phyloP scores from a whole-genome alignment of 2,329 filamentous ascomycete species.

The Sclerotinia nivalis region DNA sequence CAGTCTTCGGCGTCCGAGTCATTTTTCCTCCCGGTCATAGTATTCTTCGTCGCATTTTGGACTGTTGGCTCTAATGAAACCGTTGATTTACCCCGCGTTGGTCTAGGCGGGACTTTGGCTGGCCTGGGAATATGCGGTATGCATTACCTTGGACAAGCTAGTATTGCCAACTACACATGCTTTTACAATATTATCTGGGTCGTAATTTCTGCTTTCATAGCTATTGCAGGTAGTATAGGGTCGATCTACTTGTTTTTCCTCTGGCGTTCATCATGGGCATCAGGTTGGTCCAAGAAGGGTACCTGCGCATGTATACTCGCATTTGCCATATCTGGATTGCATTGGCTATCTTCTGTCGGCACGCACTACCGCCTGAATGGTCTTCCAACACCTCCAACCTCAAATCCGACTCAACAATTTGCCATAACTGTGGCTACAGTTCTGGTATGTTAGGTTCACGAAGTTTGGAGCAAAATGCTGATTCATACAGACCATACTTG shows the following conservation, averaged over 20 bases:
- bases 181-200: slow-evolving; percentile 59
- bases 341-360: slow-evolving; percentile 75
- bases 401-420: slow-evolving; percentile 20
- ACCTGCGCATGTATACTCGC: slow-evolving; percentile 68
- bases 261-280: slow-evolving; percentile 73
- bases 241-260: slow-evolving; percentile 77
- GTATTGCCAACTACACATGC: slow-evolving; percentile 74
- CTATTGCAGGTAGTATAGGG: slow-evolving; percentile 67
- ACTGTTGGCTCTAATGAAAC: slow-evolving; percentile 62
- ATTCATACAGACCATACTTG: slow-evolving; percentile 54
- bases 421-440: slow-evolving; percentile 34
- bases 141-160: slow-evolving; percentile 86
- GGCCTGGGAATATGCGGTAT: slow-evolving; percentile 79
- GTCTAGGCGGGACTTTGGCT: slow-evolving; percentile 65
- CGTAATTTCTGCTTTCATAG: slow-evolving; percentile 69
- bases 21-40: slow-evolving; percentile 76
- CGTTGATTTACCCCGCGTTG: slow-evolving; percentile 59
- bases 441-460: slow-evolving; percentile 22
- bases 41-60: slow-evolving; percentile 71
- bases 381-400: slow-evolving; percentile 40
- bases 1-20: slow-evolving; percentile 71
- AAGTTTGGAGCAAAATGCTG: background rate
- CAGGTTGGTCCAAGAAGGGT: slow-evolving; percentile 72
- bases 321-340: slow-evolving; percentile 79
- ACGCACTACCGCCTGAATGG: slow-evolving; percentile 64